phyloP scores from a whole-genome alignment of 2,329 filamentous ascomycete genomes.

The Trichoderma sp. region DNA sequence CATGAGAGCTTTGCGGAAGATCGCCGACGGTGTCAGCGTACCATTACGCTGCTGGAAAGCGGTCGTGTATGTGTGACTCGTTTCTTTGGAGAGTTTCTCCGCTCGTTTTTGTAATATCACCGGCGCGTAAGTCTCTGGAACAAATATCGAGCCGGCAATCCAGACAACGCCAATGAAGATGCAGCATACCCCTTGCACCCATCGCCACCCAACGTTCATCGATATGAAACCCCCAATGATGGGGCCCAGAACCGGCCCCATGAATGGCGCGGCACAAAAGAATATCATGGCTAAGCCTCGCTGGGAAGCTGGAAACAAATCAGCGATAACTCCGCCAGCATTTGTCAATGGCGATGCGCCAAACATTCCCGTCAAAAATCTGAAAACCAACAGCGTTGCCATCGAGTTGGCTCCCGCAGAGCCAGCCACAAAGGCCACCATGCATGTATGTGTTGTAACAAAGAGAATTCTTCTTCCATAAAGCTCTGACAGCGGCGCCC shows the following conservation, averaged over 20 bases:
- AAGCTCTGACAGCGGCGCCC: conserved; percentile 1
- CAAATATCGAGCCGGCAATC: not conserved
- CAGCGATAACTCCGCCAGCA: not conserved
- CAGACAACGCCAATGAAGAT: conserved; percentile 5
- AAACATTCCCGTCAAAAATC: conserved; percentile 3
- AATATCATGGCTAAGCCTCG: conserved; percentile 13
- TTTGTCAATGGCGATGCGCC: not conserved
- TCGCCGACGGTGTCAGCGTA: not conserved
- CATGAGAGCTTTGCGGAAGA: conserved; percentile 30
- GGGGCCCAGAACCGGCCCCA: conserved; percentile 69
- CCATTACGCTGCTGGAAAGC: not conserved
- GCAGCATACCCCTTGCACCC: conserved; percentile 67
- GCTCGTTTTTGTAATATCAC: conserved; percentile 4
- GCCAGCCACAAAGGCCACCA: conserved; percentile 9
- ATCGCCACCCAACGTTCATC: conserved; percentile 66
- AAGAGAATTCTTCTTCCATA: conserved; percentile 7
- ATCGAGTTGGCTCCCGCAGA: not conserved
- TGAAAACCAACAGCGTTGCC: not conserved
- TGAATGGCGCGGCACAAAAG: conserved; percentile 1
- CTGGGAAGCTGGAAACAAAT: conserved; percentile 4
- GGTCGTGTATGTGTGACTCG: not conserved
- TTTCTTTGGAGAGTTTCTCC: not conserved
- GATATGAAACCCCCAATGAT: conserved; percentile 70
- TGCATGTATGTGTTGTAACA: not conserved
- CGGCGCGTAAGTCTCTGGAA: not conserved